These are phyloP conservation scores for Moesziomyces aphidis DNA, from an alignment of 1,284 basidiomycete genomes.

Conservation along the genomic window DNA sequence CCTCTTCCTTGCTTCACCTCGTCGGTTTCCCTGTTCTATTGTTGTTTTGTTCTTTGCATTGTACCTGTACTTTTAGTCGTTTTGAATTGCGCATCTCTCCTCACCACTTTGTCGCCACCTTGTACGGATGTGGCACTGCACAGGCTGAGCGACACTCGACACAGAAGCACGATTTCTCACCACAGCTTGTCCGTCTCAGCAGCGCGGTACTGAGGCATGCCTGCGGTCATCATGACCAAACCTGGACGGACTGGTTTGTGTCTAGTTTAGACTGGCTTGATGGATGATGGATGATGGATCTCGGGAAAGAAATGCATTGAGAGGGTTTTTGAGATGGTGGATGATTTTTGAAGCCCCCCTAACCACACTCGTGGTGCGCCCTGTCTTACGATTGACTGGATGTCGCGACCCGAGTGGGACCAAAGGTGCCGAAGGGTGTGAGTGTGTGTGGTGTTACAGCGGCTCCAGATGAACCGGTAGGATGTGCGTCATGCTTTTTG, in stretches of 20 bases:
- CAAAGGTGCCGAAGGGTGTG: not conserved
- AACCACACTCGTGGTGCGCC: not conserved
- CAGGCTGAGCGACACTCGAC: too few relatives aligned
- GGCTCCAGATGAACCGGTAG: not conserved
- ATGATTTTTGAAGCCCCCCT: not conserved
- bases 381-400: not conserved
- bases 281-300: not conserved
- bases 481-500: not conserved
- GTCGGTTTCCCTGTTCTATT: not conserved
- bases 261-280: too few relatives aligned
- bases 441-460: conserved; percentile 26
- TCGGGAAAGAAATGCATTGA: conserved; percentile 15
- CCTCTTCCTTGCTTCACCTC: not conserved
- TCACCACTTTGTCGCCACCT: not conserved
- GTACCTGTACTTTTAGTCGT: conserved; percentile 6
- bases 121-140: too few relatives aligned
- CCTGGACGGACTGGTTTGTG: too few relatives aligned
- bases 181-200: too few relatives aligned
- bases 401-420: not conserved
- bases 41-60: not conserved
- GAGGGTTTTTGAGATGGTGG: not conserved
- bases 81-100: not conserved
- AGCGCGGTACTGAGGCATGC: not conserved
- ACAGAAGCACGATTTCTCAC: not conserved
- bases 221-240: too few relatives aligned